Evolutionary conservation across 305 asterid genomes (phyloP).

Genomic region (Fraxinus ornus): DNA sequence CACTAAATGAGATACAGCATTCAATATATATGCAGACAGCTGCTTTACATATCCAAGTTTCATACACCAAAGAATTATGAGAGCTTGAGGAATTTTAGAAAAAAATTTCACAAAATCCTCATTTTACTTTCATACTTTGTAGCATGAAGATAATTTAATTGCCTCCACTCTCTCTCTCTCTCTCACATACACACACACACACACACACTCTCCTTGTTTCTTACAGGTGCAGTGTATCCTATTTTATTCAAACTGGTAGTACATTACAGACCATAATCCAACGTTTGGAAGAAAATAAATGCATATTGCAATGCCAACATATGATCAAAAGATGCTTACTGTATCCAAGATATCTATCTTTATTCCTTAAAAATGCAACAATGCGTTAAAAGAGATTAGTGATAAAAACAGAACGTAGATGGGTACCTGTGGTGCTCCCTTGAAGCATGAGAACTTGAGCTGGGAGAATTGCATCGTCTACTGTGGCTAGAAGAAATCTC

Average conservation of each 20-base stretch:
- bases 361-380: background rate
- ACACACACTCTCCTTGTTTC: background rate
- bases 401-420: conserved; percentile 6
- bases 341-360: background rate
- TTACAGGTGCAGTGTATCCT: background rate
- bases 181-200: too few relatives aligned
- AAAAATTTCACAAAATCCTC: background rate
- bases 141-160: background rate
- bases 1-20: background rate
- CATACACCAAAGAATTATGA: background rate
- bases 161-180: background rate
- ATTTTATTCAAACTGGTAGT: background rate
- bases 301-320: background rate
- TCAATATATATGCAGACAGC: background rate
- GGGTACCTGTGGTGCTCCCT: conserved; percentile 81
- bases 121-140: too few relatives aligned
- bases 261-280: background rate
- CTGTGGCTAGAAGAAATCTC: conserved; percentile 53
- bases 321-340: background rate
- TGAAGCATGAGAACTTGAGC: conserved; percentile 57
- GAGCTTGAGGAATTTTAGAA: background rate
- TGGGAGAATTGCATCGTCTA: conserved; percentile 76
- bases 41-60: background rate
- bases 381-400: conserved; percentile 1
- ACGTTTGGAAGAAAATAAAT: background rate